A percentile compares a stretch with the other conserved stretches of the same genome.
phyloP scores from a whole-genome alignment of 2,329 filamentous ascomycete species.

The Westerdykella ornata region DNA sequence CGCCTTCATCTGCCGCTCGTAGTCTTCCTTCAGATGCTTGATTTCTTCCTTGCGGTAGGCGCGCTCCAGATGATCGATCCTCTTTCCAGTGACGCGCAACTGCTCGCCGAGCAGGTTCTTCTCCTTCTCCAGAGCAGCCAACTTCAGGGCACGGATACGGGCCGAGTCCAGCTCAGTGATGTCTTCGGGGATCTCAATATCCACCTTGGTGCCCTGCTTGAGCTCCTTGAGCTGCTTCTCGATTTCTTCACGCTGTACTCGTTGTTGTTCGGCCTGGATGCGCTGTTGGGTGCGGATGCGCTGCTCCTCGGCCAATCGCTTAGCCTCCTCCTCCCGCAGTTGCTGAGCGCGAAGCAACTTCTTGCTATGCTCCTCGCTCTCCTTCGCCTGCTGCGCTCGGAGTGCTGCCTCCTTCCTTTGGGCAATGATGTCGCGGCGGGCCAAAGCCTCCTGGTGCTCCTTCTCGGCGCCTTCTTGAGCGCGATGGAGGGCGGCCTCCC shows the following conservation, averaged over 20 bases:
- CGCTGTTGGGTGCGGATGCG: constrained; percentile 85
- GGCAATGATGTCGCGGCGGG: constrained; percentile 83
- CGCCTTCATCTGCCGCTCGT: constrained; percentile 69
- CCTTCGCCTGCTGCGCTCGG: constrained; percentile 76
- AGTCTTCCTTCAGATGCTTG: constrained; percentile 84
- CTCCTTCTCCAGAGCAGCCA: constrained; percentile 92
- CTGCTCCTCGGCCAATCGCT: constrained; percentile 85
- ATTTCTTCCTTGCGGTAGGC: constrained; percentile 92
- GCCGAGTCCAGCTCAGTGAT: constrained; percentile 56
- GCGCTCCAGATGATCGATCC: constrained; percentile 93
- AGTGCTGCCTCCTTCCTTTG: constrained; percentile 97
- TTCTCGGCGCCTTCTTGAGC: constrained; percentile 84
- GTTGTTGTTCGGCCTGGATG: constrained; percentile 53
- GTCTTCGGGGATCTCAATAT: constrained; percentile 74
- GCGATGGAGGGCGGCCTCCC: constrained; percentile 70
- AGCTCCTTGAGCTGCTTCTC: constrained; percentile 93
- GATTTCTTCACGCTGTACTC: constrained; percentile 46
- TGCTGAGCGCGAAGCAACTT: constrained; percentile 83
- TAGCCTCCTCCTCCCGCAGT: constrained; percentile 80
- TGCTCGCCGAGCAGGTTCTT: constrained; percentile 94
- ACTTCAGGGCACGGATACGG: constrained; percentile 85
- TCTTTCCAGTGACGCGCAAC: constrained; percentile 85
- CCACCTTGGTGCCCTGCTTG: constrained; percentile 82
- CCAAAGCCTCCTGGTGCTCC: constrained; percentile 79
- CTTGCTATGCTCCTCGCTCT: constrained; percentile 85